Base-by-base conservation (phyloP, 2,329 filamentous ascomycete genomes). In the Calonectria fujianensis region DNA sequence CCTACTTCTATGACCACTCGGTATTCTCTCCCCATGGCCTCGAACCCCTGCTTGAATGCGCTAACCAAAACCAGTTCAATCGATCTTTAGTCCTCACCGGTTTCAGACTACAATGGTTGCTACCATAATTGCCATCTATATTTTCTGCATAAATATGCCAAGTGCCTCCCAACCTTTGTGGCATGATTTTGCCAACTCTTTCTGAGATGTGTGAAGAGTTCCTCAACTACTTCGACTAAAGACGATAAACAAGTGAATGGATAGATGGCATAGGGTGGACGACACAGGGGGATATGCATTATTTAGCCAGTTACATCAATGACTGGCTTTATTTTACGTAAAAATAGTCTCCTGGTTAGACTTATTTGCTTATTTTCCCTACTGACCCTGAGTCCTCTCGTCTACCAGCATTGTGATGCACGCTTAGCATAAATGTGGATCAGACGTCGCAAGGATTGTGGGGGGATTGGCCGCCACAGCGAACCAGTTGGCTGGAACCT, bases 381-480 rank as follows among this genome's bases (percentile, higher is more conserved):
- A 48, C 5, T 48, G 20, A 24, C n/a, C 20, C n/a, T 24, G 20
- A 13, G 45, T 48, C 45, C 20, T 48, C 10, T 48, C 45, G 45
- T 24, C n/a, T 48, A 13, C 45, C n/a, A 13, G 45, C 45, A 59
- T 59, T 59, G n/a, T n/a, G 57, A 10, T 39, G 35, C 57, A 24
- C 35, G 24, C 35, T n/a, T 59, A 59, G 35, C 51, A 54, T 32
- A 20, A 54, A 14, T n/a, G 35, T 61, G 57, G 57, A 35, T 61
- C n/a, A 61, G n/a, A 41, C 57, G 57, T 61, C 54, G 57, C 24
- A 61, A 61, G 57, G 57, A 18, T 61, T 61, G 57, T 61, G 57
- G 57, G 57, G 57, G 57, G 57, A 61, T 24, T n/a, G n/a, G 2
- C 35, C 57, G n/a, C 35, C 20, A 27, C 10, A 24, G 9, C 32